Percentiles rank a stretch among this genome's conserved stretches.
Conservation (phyloP, 1,139 yeast genomes). For the Pichia sp. region DNA sequence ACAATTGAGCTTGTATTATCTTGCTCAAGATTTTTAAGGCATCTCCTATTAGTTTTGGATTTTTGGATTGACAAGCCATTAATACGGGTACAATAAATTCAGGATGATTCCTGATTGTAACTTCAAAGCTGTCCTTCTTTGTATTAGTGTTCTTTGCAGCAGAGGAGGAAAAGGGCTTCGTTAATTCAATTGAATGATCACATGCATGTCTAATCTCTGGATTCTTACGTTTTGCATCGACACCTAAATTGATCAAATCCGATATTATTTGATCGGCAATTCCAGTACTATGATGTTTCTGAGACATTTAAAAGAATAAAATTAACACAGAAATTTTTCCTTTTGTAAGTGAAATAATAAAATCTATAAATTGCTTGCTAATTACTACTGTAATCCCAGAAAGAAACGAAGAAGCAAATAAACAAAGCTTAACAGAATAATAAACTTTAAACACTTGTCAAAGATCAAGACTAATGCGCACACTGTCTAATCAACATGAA, state of each 20-base stretch:
- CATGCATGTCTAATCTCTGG: slow-evolving; percentile 62
- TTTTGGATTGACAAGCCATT: slow-evolving; percentile 66
- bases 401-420: too few species aligned
- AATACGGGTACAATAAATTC: slow-evolving; percentile 65
- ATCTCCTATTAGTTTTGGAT: slow-evolving; percentile 64
- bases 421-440: too few species aligned
- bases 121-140: slow-evolving; percentile 13
- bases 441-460: too few species aligned
- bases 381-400: too few species aligned
- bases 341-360: too few species aligned
- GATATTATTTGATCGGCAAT: slow-evolving; percentile 41
- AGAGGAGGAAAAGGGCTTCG: slow-evolving; percentile 23
- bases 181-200: slow-evolving; percentile 49
- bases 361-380: too few species aligned
- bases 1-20: slow-evolving; percentile 43
- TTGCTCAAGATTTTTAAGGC: slow-evolving; percentile 67
- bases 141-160: slow-evolving; percentile 3
- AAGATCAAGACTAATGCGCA: too few species aligned
- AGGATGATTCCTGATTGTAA: slow-evolving; percentile 36
- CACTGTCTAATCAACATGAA: too few species aligned
- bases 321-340: too few species aligned
- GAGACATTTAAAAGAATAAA: slow-evolving; percentile 5
- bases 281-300: slow-evolving; percentile 18
- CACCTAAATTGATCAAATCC: slow-evolving; percentile 54
- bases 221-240: slow-evolving; percentile 68